Conservation (phyloP, 768 basidiomycete species). For the Calocybe indica region DNA sequence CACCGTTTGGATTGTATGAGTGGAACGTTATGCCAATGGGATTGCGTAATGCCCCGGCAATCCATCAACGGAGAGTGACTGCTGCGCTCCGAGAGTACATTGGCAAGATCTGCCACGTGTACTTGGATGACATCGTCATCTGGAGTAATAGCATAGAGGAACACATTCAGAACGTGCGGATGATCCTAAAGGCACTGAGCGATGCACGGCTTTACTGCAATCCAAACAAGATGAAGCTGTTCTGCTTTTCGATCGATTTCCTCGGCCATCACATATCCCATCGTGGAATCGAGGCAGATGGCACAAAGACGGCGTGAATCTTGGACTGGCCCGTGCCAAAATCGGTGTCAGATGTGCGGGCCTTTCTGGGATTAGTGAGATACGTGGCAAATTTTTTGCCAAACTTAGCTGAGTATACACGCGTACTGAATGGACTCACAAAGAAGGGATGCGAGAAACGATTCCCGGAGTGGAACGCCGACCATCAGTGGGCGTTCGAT, state of each 20-base stretch:
- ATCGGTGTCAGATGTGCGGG: constrained; percentile 20
- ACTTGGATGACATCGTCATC: constrained; percentile 37
- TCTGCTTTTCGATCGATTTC: constrained; percentile 23
- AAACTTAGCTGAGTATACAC: constrained; percentile 25
- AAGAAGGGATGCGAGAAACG: constrained; percentile 16
- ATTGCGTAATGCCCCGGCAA: constrained; percentile 25
- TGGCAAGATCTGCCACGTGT: constrained; percentile 33
- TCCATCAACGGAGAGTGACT: constrained; percentile 39
- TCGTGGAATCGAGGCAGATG: constrained; percentile 29
- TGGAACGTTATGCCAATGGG: constrained; percentile 38
- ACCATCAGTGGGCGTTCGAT: constrained; percentile 20
- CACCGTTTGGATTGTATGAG: constrained; percentile 32
- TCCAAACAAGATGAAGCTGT: constrained; percentile 27
- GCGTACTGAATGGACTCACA: constrained; percentile 26
- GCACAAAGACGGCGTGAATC: constrained; percentile 30
- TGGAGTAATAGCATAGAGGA: constrained; percentile 21
- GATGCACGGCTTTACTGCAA: constrained; percentile 24
- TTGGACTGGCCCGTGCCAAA: constrained; percentile 18
- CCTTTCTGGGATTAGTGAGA: constrained; percentile 30
- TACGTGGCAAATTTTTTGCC: constrained; percentile 32
- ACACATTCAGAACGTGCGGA: constrained; percentile 23
- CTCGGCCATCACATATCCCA: constrained; percentile 34
- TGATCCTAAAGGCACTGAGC: constrained; percentile 20
- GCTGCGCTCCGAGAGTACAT: constrained; percentile 24
- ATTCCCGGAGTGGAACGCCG: constrained; percentile 17